A percentile compares a stretch with the other conserved stretches of the same genome.
Evolutionary conservation across 352 stramenopile species (phyloP).

Genomic region (Thraustotheca clavata): DNA sequence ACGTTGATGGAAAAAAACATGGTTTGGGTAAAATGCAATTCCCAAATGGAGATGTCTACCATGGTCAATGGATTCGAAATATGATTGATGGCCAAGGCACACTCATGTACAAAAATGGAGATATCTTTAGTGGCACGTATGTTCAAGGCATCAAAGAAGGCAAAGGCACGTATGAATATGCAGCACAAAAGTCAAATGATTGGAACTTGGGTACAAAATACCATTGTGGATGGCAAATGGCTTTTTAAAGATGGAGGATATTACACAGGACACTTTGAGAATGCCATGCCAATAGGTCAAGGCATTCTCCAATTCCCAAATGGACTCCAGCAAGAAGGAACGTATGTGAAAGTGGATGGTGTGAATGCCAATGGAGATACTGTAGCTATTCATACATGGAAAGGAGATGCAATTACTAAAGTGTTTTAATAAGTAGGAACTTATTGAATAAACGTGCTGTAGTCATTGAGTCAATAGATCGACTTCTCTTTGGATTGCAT

Average conservation of each 20-base stretch:
- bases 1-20: conserved; percentile 75
- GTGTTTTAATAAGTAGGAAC: too few species aligned
- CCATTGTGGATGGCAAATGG: conserved; percentile 86
- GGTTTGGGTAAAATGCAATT: conserved; percentile 89
- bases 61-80: conserved; percentile 81
- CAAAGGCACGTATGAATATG: conserved; percentile 86
- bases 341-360: conserved; percentile 56
- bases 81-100: conserved; percentile 86
- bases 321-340: conserved; percentile 77
- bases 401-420: conserved; percentile 57
- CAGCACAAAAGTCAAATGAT: conserved; percentile 64
- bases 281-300: conserved; percentile 76
- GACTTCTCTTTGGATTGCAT: too few species aligned
- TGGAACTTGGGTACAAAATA: conserved; percentile 78
- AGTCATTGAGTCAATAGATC: too few species aligned
- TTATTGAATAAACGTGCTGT: too few species aligned
- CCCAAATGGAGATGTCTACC: conserved; percentile 83
- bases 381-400: conserved; percentile 49
- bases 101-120: conserved; percentile 85
- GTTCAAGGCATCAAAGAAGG: conserved; percentile 71
- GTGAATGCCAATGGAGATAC: conserved; percentile 47
- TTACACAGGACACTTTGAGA: conserved; percentile 78
- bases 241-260: conserved; percentile 83
- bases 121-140: conserved; percentile 87
- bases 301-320: conserved; percentile 83